Conservation (phyloP, 2,329 filamentous ascomycete genomes). For the Fusarium solani-melongenae region DNA sequence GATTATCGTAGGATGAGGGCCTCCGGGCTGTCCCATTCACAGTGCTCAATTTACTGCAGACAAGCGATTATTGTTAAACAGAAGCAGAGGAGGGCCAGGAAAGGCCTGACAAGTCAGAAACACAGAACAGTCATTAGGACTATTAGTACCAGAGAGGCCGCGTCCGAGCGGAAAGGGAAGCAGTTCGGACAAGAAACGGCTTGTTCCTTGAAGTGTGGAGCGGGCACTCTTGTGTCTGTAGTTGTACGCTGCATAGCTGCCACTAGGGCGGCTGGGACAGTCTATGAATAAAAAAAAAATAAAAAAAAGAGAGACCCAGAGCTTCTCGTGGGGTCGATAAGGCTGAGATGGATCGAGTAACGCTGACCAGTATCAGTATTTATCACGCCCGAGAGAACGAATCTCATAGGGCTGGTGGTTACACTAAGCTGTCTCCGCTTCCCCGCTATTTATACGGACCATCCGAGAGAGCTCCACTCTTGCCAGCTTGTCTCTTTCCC, state of each 20-base stretch:
- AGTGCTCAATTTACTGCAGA: not conserved
- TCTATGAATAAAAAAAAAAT: too few species aligned
- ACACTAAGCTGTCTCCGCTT: too few species aligned
- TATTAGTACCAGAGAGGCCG: not conserved
- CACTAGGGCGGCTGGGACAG: too few species aligned
- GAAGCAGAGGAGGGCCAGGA: not conserved
- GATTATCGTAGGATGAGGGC: not conserved
- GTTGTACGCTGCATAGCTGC: not conserved
- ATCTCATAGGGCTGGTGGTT: too few species aligned
- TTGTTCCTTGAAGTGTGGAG: not conserved
- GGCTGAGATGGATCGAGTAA: too few species aligned
- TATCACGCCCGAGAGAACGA: too few species aligned
- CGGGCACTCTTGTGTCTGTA: not conserved
- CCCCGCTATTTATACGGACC: too few species aligned
- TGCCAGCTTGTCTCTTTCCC: too few species aligned
- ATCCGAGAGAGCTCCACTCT: too few species aligned
- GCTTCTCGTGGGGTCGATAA: too few species aligned
- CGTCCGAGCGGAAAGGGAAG: not conserved
- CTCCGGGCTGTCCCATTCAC: not conserved
- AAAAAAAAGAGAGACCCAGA: too few species aligned
- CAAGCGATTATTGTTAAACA: not conserved
- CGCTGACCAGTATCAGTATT: too few species aligned
- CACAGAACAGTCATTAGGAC: not conserved
- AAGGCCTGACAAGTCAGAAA: not conserved
- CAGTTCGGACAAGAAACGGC: not conserved